Base-by-base conservation (phyloP, 306 rosid species). In the Prunus padus region DNA sequence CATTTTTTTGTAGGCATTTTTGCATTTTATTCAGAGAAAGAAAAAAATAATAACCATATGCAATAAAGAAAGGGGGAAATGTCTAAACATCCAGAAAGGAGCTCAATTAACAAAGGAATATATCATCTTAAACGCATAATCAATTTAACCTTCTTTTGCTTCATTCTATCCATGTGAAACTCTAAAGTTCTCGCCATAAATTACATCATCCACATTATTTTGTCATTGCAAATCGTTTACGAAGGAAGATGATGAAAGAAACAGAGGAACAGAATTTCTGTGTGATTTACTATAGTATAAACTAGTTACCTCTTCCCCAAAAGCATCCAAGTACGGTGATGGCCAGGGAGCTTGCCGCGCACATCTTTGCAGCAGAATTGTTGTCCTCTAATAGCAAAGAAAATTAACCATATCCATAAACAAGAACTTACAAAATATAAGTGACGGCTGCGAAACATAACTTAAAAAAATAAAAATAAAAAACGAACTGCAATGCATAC, bases 271-370 rank as follows among this genome's bases (percentile, higher is more conserved):
- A 20, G 5, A 8, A 20, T 31, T 57, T 20, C 5, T 33, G 37
- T 12, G 4, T 3, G 15, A 15, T 30, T 19, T 15, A 44, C 16
- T 18, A 0, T 13, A 61, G 19, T 0, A 37, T 54, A 52, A 54
- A 47, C 11, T n/a, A 62, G 69, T 75, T 85, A 92, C 99, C 96
- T 92, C 99, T 81, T 96, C 99, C 10, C 99, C 99, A 85, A 90
- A 96, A 77, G 86, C 86, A 86, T 96, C 99, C 89, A 96, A 86
- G 82, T 92, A 96, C 47, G 90, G 97, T 73, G 99, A 96, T 68
- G 93, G 97, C 99, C 99, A 96, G 20, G 91, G 96, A 75, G 99
- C 92, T 85, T 84, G 98, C 37, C 99, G 99, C 30, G 97, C 99
- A 40, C 96, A 86, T 83, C 99, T 85, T 84, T 87, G 99, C 49